Conservation (phyloP, 2,329 filamentous ascomycete genomes). For the Rutstroemia sp. region DNA sequence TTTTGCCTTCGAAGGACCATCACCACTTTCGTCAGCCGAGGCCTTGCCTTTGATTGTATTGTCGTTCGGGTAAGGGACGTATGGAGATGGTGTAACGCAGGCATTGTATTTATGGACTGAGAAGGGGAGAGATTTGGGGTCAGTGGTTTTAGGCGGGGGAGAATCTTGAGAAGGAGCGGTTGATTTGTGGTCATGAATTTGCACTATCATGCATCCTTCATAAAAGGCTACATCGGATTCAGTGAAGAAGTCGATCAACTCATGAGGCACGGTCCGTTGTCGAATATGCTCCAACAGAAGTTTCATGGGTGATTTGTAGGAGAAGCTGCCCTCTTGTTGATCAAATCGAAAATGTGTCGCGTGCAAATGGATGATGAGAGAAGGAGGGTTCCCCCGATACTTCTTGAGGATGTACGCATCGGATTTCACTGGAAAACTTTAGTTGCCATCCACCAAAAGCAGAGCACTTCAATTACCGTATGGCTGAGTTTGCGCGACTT, state of each 20-base stretch:
- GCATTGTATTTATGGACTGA: conserved; percentile 91
- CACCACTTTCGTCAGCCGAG: conserved; percentile 28
- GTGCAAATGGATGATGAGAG: conserved; percentile 79
- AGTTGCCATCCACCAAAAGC: conserved; percentile 18
- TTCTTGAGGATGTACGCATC: conserved; percentile 77
- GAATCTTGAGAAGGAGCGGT: conserved; percentile 52
- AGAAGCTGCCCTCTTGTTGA: conserved; percentile 75
- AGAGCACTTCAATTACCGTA: conserved; percentile 38
- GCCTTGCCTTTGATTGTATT: conserved; percentile 25
- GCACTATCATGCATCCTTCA: conserved; percentile 89
- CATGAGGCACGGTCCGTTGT: conserved; percentile 74
- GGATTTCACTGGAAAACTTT: conserved; percentile 52
- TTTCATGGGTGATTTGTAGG: conserved; percentile 88
- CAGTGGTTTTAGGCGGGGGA: conserved; percentile 44
- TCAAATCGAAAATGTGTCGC: conserved; percentile 86
- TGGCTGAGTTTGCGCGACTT: conserved; percentile 40
- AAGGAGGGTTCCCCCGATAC: conserved; percentile 65
- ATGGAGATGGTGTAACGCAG: conserved; percentile 83
- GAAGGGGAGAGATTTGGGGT: conserved; percentile 59
- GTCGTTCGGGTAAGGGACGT: conserved; percentile 65
- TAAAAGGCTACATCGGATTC: conserved; percentile 67
- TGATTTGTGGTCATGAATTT: conserved; percentile 82
- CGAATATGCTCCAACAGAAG: conserved; percentile 69
- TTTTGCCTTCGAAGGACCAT: conserved; percentile 21
- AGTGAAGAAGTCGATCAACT: conserved; percentile 72